These are phyloP conservation scores for Comarum palustre DNA, from an alignment of 306 rosid genomes.

Conservation along the genomic window DNA sequence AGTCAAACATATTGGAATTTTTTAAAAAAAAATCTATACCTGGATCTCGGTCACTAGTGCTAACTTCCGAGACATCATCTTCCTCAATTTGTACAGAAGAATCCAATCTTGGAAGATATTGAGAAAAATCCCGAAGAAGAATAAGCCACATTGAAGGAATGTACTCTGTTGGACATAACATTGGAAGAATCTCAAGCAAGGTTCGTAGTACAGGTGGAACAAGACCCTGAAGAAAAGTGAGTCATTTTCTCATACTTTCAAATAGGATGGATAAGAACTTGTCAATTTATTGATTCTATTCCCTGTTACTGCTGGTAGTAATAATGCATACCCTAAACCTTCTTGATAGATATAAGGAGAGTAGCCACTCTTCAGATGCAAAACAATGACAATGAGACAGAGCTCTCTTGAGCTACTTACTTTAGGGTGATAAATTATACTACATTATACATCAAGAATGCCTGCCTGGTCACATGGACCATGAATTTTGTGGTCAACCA, in stretches of 20 bases:
- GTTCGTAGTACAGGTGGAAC: conserved; percentile 81
- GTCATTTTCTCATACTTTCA: conserved; percentile 13
- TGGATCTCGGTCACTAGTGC: conserved; percentile 45
- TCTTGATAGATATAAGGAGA: conserved; percentile 1
- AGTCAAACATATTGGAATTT: conserved; percentile 19
- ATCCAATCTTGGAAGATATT: conserved; percentile 75
- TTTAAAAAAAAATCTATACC: conserved; percentile 32
- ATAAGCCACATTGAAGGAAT: conserved; percentile 85
- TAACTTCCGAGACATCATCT: conserved; percentile 49
- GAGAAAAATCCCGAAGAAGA: conserved; percentile 69
- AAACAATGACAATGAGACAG: background rate
- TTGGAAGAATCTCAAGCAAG: conserved; percentile 74
- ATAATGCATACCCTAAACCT: background rate
- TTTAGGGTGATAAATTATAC: background rate
- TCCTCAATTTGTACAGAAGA: conserved; percentile 54
- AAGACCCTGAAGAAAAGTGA: conserved; percentile 55
- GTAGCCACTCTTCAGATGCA: conserved; percentile 1
- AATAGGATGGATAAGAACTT: background rate
- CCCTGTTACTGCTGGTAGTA: conserved; percentile 8
- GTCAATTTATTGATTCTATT: background rate
- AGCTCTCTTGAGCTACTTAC: background rate
- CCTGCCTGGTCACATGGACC: background rate
- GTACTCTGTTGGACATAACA: conserved; percentile 63
- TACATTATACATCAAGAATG: background rate
- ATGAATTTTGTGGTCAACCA: background rate